Percentiles rank a stretch among this genome's conserved stretches.
phyloP scores from a whole-genome alignment of 805 yeast species.

The Clavispora phyllophila region DNA sequence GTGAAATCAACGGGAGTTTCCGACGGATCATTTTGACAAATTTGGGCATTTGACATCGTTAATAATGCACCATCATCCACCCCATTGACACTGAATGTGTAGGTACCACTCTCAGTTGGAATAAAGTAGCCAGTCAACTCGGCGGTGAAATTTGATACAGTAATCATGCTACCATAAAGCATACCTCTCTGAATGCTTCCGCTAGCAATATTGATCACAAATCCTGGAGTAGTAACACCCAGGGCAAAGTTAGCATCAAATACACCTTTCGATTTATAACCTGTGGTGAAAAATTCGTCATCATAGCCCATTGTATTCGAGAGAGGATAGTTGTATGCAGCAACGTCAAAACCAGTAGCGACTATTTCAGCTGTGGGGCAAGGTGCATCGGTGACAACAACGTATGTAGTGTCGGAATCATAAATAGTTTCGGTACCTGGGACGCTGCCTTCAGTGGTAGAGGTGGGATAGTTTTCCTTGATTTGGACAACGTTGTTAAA shows the following conservation, averaged over 20 bases:
- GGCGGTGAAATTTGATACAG: constrained; percentile 4
- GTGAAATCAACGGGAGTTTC: no score
- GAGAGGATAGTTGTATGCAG: constrained; percentile 5
- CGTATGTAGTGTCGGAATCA: no score
- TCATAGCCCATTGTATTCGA: constrained; percentile 5
- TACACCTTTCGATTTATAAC: constrained; percentile 3
- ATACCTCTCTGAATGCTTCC: background rate
- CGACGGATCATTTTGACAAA: no score
- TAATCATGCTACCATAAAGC: background rate
- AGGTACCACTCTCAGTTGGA: constrained; percentile 11
- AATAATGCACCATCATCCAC: constrained; percentile 15
- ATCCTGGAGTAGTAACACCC: no score
- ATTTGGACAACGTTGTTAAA: no score
- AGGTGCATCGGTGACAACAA: background rate
- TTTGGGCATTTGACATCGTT: constrained; percentile 2
- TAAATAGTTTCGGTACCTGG: no score
- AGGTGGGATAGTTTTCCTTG: no score
- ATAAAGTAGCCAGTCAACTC: constrained; percentile 10
- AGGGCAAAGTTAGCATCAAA: no score
- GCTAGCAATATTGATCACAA: no score
- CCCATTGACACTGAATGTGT: constrained; percentile 5
- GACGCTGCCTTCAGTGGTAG: no score
- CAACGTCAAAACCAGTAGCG: constrained; percentile 7
- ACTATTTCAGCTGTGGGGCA: background rate
- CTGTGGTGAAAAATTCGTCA: constrained; percentile 4